phyloP scores from a whole-genome alignment of 495 filamentous ascomycete species.

The Trichoderma reesei region DNA sequence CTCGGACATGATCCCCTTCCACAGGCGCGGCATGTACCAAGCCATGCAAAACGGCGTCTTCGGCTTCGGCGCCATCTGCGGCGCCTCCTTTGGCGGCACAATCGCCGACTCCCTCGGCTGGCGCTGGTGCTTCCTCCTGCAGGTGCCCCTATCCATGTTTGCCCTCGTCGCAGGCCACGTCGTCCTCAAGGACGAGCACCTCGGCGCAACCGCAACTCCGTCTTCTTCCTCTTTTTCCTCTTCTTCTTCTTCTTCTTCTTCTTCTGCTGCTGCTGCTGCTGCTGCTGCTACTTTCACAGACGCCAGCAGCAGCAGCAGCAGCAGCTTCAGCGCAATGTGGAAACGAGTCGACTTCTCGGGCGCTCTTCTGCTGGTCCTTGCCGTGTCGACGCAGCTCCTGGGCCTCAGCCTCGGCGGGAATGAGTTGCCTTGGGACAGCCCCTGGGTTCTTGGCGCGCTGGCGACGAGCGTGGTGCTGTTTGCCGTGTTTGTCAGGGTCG shows the following conservation, averaged over 20 bases:
- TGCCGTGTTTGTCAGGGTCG: conserved; percentile 35
- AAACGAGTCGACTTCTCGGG: conserved; percentile 44
- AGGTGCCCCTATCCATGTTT: conserved; percentile 39
- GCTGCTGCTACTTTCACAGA: too few relatives aligned
- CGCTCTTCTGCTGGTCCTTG: conserved; percentile 38
- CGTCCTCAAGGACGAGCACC: conserved; percentile 31
- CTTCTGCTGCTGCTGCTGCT: too few relatives aligned
- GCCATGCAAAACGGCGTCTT: conserved; percentile 46
- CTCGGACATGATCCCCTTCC: conserved; percentile 50
- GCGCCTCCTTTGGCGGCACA: conserved; percentile 30
- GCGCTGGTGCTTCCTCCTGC: conserved; percentile 34
- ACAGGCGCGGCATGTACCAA: conserved; percentile 49
- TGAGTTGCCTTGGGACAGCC: conserved; percentile 42
- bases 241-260: too few relatives aligned
- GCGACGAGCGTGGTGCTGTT: conserved; percentile 38
- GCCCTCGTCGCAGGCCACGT: conserved; percentile 41
- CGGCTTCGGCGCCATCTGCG: conserved; percentile 38
- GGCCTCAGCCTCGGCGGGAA: conserved; percentile 49
- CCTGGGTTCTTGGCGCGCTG: conserved; percentile 39
- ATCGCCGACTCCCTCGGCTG: conserved; percentile 34
- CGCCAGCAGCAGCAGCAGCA: conserved; percentile 11
- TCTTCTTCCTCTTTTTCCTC: neutral
- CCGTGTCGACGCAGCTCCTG: conserved; percentile 42
- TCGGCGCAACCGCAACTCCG: neutral
- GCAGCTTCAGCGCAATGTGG: conserved; percentile 33